phyloP scores from a whole-genome alignment of 2,329 filamentous ascomycete genomes.

The Sphaerulina populicola region DNA sequence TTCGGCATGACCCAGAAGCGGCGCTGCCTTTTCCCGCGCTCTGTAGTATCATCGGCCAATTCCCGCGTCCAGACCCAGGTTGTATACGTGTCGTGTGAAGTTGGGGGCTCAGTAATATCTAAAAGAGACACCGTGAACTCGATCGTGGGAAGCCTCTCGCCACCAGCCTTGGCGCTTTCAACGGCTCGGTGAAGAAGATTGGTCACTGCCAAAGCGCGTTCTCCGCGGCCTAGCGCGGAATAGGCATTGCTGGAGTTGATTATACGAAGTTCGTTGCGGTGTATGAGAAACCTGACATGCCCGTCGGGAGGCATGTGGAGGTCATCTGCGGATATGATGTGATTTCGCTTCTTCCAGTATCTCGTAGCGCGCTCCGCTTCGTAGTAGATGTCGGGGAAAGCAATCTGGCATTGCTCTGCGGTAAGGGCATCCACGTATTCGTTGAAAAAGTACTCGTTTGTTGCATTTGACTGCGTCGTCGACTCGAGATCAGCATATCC shows the following conservation, averaged over 20 bases:
- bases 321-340: conserved; percentile 20
- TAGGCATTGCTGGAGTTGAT: conserved; percentile 20
- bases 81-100: conserved; percentile 12
- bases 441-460: background rate
- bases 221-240: conserved; percentile 17
- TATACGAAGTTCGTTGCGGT: conserved; percentile 25
- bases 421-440: conserved; percentile 1
- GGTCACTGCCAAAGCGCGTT: conserved; percentile 32
- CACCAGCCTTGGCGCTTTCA: conserved; percentile 30
- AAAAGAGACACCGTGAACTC: conserved; percentile 43
- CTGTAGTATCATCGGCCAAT: background rate
- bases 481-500: background rate
- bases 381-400: conserved; percentile 26
- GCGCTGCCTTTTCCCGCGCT: conserved; percentile 29
- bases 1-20: conserved; percentile 45
- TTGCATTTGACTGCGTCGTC: background rate
- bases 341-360: conserved; percentile 17
- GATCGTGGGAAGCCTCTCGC: conserved; percentile 37
- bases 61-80: conserved; percentile 22
- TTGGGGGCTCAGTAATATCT: conserved; percentile 30
- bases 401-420: conserved; percentile 20
- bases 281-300: conserved; percentile 22
- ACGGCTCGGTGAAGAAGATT: conserved; percentile 42
- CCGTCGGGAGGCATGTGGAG: conserved; percentile 11
- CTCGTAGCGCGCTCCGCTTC: conserved; percentile 25